Conservation (phyloP, 2,329 filamentous ascomycete genomes). For the Monascus ruber region DNA sequence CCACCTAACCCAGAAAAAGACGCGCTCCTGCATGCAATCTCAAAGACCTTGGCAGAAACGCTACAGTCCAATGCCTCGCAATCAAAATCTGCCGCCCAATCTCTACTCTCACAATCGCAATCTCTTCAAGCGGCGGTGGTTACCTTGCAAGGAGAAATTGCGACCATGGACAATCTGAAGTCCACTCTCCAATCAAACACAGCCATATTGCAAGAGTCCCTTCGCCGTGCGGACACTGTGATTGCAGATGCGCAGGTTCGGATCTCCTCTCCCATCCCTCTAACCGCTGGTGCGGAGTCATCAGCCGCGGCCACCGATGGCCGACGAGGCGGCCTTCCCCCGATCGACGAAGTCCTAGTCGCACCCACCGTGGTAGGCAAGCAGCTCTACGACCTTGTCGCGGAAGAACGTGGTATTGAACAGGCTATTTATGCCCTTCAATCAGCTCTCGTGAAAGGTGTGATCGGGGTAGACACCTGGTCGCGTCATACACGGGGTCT, state of each 20-base stretch:
- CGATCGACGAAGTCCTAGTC: constrained; percentile 84
- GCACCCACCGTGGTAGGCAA: constrained; percentile 86
- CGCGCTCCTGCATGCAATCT: constrained; percentile 66
- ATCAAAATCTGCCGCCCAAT: constrained; percentile 61
- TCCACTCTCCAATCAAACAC: constrained; percentile 65
- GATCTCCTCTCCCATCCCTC: constrained; percentile 10
- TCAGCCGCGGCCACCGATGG: constrained; percentile 8
- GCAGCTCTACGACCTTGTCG: constrained; percentile 79
- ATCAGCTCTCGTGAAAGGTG: constrained; percentile 33
- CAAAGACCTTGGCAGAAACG: constrained; percentile 55
- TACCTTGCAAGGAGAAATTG: constrained; percentile 61
- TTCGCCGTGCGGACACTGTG: constrained; percentile 66
- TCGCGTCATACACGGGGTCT: constrained; percentile 35
- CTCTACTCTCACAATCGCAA: constrained; percentile 64
- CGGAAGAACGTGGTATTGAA: constrained; percentile 75
- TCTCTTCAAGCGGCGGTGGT: constrained; percentile 63
- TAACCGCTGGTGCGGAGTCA: constrained; percentile 6
- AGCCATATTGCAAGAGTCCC: constrained; percentile 61
- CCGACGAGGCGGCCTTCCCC: constrained; percentile 46
- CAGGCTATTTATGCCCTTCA: constrained; percentile 66
- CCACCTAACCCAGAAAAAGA: constrained; percentile 96
- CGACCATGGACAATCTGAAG: constrained; percentile 59
- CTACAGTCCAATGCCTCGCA: constrained; percentile 59
- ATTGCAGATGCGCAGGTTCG: constrained; percentile 62
- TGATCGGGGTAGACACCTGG: constrained; percentile 37